These are phyloP conservation scores for Omphalea diandra DNA, from an alignment of 441 rosid species.

Conservation along the genomic window DNA sequence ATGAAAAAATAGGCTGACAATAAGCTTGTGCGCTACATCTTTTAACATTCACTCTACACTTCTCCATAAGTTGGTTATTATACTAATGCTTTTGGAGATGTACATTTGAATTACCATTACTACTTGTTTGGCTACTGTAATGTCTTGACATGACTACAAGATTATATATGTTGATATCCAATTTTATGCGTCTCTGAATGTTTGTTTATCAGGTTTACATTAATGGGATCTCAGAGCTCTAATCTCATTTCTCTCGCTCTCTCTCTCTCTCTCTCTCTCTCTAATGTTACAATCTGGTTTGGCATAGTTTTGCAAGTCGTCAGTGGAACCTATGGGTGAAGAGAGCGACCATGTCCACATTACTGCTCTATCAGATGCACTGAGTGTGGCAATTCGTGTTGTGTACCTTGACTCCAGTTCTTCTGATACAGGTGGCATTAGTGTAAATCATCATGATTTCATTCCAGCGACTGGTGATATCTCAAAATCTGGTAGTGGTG, in stretches of 20 bases:
- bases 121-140: not conserved
- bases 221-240: not conserved
- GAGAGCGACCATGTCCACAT: constrained; percentile 97
- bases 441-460: constrained; percentile 91
- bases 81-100: not conserved
- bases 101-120: not conserved
- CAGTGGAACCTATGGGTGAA: constrained; percentile 99
- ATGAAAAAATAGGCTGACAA: too few species aligned
- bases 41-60: not conserved
- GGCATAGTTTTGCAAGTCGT: constrained; percentile 90
- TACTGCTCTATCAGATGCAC: constrained; percentile 81
- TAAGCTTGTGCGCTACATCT: too few species aligned
- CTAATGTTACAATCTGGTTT: constrained; percentile 25
- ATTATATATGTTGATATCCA: not conserved
- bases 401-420: constrained; percentile 96
- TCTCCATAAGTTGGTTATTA: not conserved
- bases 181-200: not conserved
- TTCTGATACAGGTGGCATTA: constrained; percentile 68
- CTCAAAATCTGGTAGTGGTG: constrained; percentile 34
- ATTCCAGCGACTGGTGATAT: constrained; percentile 46
- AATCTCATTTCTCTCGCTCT: not conserved
- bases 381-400: constrained; percentile 90
- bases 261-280: not conserved
- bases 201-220: not conserved
- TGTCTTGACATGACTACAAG: not conserved